A percentile compares a stretch with the other conserved stretches of the same genome.
These are phyloP conservation scores for Kazachstania kunashirensis DNA, from an alignment of 805 yeast genomes.

Conservation along the genomic window DNA sequence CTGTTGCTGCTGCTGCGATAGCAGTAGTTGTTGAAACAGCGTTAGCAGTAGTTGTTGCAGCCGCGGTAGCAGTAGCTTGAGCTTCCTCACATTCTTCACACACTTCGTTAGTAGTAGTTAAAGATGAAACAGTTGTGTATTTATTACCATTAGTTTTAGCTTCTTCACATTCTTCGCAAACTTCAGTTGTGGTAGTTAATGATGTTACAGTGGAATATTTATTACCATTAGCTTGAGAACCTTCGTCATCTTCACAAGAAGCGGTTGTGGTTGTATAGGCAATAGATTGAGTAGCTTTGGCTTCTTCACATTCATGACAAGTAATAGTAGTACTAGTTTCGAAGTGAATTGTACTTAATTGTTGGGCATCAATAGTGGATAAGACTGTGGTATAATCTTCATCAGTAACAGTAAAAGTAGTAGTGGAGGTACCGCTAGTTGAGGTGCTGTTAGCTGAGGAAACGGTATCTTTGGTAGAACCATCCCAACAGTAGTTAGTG, in stretches of 20 bases:
- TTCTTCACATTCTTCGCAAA: not conserved
- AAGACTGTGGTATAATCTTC: constrained; percentile 1
- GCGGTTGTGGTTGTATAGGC: not conserved
- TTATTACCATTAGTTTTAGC: not conserved
- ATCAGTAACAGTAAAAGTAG: constrained; percentile 1
- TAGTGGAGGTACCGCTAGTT: not conserved
- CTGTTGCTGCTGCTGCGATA: constrained; percentile 7
- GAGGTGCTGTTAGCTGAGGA: not conserved
- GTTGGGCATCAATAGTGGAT: not conserved
- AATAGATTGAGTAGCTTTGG: not conserved
- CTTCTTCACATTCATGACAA: constrained; percentile 2
- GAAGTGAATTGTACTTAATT: not conserved
- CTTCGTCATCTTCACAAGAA: not conserved
- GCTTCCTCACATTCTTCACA: not conserved
- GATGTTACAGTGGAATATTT: no score
- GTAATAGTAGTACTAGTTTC: constrained; percentile 1
- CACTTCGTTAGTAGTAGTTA: not conserved
- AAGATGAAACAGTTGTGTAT: not conserved
- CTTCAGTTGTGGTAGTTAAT: not conserved
- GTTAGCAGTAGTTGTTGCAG: not conserved
- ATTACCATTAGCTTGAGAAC: no score
- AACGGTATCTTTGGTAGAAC: constrained; percentile 22
- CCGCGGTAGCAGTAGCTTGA: not conserved
- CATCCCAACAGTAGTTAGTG: constrained; percentile 67
- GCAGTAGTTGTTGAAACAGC: constrained; percentile 4